A percentile compares a stretch with the other conserved stretches of the same genome.
Evolutionary conservation across 1,284 basidiomycete genomes (phyloP).

Genomic region (Trichosporon ovoides): DNA sequence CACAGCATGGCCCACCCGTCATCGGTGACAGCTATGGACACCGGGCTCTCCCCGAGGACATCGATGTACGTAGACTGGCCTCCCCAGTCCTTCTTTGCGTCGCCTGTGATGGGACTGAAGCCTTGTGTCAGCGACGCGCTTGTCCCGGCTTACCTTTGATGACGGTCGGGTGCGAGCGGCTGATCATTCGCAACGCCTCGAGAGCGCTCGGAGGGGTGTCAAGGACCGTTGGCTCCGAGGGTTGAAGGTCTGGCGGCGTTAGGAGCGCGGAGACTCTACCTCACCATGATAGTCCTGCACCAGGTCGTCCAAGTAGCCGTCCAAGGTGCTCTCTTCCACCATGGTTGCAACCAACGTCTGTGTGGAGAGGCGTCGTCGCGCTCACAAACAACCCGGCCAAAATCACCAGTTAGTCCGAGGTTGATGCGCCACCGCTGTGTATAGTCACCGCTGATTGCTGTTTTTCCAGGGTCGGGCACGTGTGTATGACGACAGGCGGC

Average conservation of each 20-base stretch:
- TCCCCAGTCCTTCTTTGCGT: conserved; percentile 24
- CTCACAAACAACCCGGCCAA: background rate
- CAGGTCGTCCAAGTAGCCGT: conserved; percentile 15
- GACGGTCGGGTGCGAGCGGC: conserved; percentile 69
- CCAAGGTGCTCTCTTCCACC: conserved; percentile 3
- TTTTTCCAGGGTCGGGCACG: background rate
- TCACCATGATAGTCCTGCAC: conserved; percentile 18
- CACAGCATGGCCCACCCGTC: conserved; percentile 58
- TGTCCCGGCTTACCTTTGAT: conserved; percentile 57
- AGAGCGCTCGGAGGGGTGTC: conserved; percentile 60
- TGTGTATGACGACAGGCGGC: background rate
- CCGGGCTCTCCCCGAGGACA: conserved; percentile 54
- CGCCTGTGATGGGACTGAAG: conserved; percentile 18
- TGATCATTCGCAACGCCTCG: conserved; percentile 67
- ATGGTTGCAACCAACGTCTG: background rate
- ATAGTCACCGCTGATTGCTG: no score
- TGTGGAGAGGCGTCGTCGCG: background rate
- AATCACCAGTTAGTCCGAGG: background rate
- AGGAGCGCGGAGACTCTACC: background rate
- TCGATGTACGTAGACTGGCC: conserved; percentile 31
- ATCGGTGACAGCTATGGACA: conserved; percentile 76
- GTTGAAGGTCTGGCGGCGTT: background rate
- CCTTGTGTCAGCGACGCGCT: conserved; percentile 30
- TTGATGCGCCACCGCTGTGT: background rate
- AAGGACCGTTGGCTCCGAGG: conserved; percentile 33